These are phyloP conservation scores for Holtermannia corniformis DNA, from an alignment of 768 basidiomycete species.

Conservation along the genomic window DNA sequence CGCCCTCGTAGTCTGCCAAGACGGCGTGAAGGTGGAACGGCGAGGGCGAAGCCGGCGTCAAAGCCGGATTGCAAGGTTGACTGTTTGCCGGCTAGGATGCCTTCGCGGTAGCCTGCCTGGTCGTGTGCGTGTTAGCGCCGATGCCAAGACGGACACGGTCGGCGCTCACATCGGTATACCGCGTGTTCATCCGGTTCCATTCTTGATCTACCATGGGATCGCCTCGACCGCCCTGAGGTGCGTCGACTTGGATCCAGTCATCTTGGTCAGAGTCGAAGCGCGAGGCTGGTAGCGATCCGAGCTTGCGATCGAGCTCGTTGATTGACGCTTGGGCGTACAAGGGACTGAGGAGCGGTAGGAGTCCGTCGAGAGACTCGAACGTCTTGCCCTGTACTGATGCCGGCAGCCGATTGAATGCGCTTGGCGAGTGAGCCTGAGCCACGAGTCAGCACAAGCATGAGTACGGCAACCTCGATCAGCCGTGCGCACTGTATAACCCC, in stretches of 20 bases:
- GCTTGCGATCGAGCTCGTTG: neutral
- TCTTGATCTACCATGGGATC: constrained; percentile 34
- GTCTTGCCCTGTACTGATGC: neutral
- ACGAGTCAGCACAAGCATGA: neutral
- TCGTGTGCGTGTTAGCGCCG: neutral
- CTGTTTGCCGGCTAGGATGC: constrained; percentile 86
- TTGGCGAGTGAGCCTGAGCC: neutral
- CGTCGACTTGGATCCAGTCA: constrained; percentile 30
- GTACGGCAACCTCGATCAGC: too few species aligned
- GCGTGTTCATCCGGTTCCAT: constrained; percentile 29
- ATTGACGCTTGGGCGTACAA: neutral
- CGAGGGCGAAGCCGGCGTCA: constrained; percentile 63
- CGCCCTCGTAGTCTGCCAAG: constrained; percentile 69
- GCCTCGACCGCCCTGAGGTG: constrained; percentile 15
- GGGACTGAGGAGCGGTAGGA: neutral
- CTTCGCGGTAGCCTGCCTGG: constrained; percentile 94
- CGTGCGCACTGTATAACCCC: neutral
- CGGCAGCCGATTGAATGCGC: neutral
- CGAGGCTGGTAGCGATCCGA: neutral
- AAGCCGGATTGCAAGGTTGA: constrained; percentile 79
- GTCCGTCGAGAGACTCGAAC: neutral
- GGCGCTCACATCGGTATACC: constrained; percentile 34
- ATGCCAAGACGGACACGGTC: too few species aligned
- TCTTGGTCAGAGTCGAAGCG: constrained; percentile 20
- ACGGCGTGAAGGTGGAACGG: constrained; percentile 58